phyloP scores from a whole-genome alignment of 1,284 basidiomycete species.

The Trichosporon ovoides region DNA sequence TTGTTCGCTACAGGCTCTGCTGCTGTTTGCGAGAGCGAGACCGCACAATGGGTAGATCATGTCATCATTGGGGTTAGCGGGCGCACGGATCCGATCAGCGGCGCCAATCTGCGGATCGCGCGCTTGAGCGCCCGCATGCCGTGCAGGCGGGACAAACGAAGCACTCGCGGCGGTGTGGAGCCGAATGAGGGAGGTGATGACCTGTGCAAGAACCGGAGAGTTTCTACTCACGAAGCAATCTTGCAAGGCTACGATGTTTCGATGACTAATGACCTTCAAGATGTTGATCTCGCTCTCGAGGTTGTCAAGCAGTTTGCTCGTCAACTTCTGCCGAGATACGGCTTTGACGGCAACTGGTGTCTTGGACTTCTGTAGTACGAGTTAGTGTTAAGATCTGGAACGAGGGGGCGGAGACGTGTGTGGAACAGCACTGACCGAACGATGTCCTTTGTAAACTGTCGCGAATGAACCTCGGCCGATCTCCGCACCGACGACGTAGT shows the following conservation, averaged over 20 bases:
- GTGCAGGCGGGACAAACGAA: background rate
- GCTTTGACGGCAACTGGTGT: conserved; percentile 89
- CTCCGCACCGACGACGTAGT: conserved; percentile 54
- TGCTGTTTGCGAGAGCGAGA: conserved; percentile 10
- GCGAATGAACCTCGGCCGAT: conserved; percentile 81
- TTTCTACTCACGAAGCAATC: conserved; percentile 75
- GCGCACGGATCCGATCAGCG: background rate
- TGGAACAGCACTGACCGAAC: conserved; percentile 66
- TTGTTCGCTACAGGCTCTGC: too few relatives aligned
- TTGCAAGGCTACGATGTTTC: conserved; percentile 86
- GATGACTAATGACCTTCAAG: conserved; percentile 85
- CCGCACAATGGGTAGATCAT: background rate
- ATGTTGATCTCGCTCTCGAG: conserved; percentile 94
- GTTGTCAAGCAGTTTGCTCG: conserved; percentile 90
- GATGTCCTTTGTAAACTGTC: conserved; percentile 88
- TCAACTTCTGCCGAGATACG: conserved; percentile 81
- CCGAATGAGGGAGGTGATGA: too few relatives aligned
- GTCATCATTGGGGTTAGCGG: background rate
- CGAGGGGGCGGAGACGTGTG: too few relatives aligned
- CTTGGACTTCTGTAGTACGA: conserved; percentile 59
- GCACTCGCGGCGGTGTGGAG: background rate
- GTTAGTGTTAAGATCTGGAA: background rate
- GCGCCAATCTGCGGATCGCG: background rate
- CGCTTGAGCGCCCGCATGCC: background rate
- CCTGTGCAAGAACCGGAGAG: background rate